Evolutionary conservation across 345 rosid genomes (phyloP), one percentile per base, ranked within the genome.

Genomic region (Triadica sebifera): DNA sequence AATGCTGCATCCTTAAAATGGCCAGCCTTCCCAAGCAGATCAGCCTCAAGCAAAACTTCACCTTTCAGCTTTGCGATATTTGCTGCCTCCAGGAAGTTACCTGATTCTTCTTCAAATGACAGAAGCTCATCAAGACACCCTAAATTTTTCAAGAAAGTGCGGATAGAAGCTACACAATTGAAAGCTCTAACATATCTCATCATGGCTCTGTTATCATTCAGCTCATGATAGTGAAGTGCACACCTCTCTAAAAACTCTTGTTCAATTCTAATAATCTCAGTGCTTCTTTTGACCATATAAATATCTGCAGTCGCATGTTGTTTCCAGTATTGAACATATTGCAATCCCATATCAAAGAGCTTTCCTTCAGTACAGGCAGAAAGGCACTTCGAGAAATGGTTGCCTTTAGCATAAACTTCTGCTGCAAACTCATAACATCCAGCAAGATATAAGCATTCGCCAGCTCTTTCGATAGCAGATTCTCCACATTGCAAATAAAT

Each of bases 401-500:
- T 77, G 46, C 78, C 84, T 25, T 39, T 74, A 0, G 86, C 86
- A 72, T 81, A 86, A 7, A 74, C 82, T 56, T 85, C 81, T 8
- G 86, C 88, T 60, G 85, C 88, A 58, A 22, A 55, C 52, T 37
- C 46, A 71, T 79, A 83, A 37, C 67, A 6, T 59, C 80, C 71
- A 22, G 85, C 85, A 15, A 55, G 82, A 73, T n/a, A 37, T 65
- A 86, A 83, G 69, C 90, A 83, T 15, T 83, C 85, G 46, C 86
- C 90, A 12, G 88, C 90, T 74, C 68, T 83, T 69, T 77, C 78
- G 45, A 74, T 29, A 19, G 76, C 74, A 60, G 80, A 67, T 29
- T 80, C 77, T 55, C 84, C 84, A 72, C 85, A 83, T 67, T 82
- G 82, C 81, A 81, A 46, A 73, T 79, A 87, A 24, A 83, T 76